Percentiles rank a stretch among this genome's conserved stretches.
These are phyloP conservation scores for Plantago lanceolata DNA, from an alignment of 305 asterid genomes.

Conservation along the genomic window DNA sequence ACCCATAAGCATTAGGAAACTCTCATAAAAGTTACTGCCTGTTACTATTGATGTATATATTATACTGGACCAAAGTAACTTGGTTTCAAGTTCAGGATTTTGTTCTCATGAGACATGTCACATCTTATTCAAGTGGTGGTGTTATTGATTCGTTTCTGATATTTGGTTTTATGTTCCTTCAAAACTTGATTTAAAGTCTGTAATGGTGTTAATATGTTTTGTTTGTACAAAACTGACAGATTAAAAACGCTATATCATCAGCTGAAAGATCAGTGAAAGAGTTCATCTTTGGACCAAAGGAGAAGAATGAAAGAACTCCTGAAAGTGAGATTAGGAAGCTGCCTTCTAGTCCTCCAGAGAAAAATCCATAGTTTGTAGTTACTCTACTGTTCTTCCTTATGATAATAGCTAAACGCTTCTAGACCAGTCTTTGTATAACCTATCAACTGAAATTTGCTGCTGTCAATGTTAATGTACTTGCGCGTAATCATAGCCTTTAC, in stretches of 20 bases:
- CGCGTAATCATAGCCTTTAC: background rate
- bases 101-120: no score
- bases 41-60: no score
- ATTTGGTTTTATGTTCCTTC: background rate
- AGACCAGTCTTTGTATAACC: constrained; percentile 21
- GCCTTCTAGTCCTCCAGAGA: constrained; percentile 39
- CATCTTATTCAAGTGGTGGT: background rate
- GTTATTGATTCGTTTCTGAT: background rate
- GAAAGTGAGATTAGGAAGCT: constrained; percentile 33
- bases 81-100: no score
- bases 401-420: constrained; percentile 9
- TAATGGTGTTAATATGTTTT: constrained; percentile 9
- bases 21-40: no score
- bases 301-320: constrained; percentile 38
- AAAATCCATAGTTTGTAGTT: constrained; percentile 34
- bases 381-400: background rate
- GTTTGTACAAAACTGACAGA: constrained; percentile 39
- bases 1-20: no score
- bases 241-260: constrained; percentile 54
- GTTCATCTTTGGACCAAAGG: constrained; percentile 50
- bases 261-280: constrained; percentile 61
- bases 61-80: no score
- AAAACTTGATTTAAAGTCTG: background rate
- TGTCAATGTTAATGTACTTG: constrained; percentile 15
- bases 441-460: constrained; percentile 4